phyloP scores from a whole-genome alignment of 2,329 filamentous ascomycete species.

The Fusarium sp. region DNA sequence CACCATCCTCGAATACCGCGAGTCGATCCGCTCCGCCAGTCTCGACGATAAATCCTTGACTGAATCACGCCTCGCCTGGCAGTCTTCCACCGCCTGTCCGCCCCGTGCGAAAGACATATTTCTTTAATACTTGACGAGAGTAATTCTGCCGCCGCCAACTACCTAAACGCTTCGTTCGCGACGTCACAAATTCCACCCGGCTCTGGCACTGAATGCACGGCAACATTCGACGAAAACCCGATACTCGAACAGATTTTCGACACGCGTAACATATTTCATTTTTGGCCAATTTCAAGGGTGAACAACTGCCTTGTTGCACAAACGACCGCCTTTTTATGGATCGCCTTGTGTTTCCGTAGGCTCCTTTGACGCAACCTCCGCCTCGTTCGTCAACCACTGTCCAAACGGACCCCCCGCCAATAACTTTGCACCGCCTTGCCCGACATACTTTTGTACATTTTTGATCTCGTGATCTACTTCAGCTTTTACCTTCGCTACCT shows the following conservation, averaged over 20 bases:
- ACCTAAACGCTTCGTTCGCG: constrained; percentile 10
- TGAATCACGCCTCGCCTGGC: constrained; percentile 34
- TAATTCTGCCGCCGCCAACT: constrained; percentile 12
- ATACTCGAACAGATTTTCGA: constrained; percentile 8
- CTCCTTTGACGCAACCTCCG: constrained; percentile 40
- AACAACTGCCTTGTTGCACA: constrained; percentile 32
- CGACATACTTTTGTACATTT: not conserved
- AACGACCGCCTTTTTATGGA: constrained; percentile 48
- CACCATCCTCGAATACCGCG: constrained; percentile 15
- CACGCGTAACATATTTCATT: constrained; percentile 27
- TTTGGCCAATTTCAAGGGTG: constrained; percentile 10
- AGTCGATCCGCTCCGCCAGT: constrained; percentile 7
- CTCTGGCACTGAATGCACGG: constrained; percentile 24
- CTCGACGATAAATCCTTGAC: constrained; percentile 22
- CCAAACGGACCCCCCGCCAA: constrained; percentile 2
- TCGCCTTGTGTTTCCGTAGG: constrained; percentile 45
- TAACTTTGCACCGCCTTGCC: constrained; percentile 17
- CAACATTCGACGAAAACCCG: not conserved
- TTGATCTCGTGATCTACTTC: not conserved
- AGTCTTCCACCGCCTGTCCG: constrained; percentile 5
- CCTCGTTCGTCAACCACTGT: constrained; percentile 22
- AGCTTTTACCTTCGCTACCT: not conserved
- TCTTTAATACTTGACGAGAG: constrained; percentile 30
- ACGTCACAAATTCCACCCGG: constrained; percentile 15
- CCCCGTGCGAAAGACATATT: constrained; percentile 1